These are phyloP conservation scores for Thalassiosira exigua DNA, from an alignment of 352 stramenopile species.

Conservation along the genomic window DNA sequence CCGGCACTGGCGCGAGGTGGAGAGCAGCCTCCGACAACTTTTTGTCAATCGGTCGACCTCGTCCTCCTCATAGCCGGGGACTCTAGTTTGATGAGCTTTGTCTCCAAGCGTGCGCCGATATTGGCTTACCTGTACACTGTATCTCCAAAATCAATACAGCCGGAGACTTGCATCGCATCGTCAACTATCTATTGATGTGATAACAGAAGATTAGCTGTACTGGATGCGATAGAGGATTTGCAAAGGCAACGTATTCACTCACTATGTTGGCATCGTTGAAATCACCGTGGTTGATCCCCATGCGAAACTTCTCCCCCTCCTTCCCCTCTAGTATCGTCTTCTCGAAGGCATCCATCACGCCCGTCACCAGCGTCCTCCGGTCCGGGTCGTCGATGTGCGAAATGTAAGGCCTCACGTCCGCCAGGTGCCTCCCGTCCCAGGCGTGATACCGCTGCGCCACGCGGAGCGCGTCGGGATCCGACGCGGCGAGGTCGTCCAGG, in stretches of 20 bases:
- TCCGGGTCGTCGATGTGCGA: conserved; percentile 69
- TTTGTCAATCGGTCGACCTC: conserved; percentile 81
- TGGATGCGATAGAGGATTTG: no score
- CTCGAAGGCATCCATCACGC: conserved; percentile 79
- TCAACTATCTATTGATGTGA: conserved; percentile 57
- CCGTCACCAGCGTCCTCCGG: conserved; percentile 64
- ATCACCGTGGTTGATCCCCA: conserved; percentile 77
- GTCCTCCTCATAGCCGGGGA: conserved; percentile 49
- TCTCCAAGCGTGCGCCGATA: no score
- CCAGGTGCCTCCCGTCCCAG: conserved; percentile 82
- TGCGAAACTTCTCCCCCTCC: conserved; percentile 61
- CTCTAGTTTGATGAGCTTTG: conserved; percentile 84
- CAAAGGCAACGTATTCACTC: no score
- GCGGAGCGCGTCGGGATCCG: conserved; percentile 21
- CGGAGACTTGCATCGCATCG: conserved; percentile 65
- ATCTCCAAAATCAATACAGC: conserved; percentile 87
- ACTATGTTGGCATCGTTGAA: conserved; percentile 88
- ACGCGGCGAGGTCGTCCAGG: conserved; percentile 63
- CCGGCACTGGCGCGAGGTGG: conserved; percentile 56
- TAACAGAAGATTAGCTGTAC: neutral
- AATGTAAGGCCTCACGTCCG: conserved; percentile 70
- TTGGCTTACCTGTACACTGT: conserved; percentile 81
- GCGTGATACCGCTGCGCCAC: conserved; percentile 76
- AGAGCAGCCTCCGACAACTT: conserved; percentile 79
- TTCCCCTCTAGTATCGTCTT: conserved; percentile 67